Base-by-base conservation (phyloP, 192 early-diverging fungal genomes). In the Mortierella antarctica region DNA sequence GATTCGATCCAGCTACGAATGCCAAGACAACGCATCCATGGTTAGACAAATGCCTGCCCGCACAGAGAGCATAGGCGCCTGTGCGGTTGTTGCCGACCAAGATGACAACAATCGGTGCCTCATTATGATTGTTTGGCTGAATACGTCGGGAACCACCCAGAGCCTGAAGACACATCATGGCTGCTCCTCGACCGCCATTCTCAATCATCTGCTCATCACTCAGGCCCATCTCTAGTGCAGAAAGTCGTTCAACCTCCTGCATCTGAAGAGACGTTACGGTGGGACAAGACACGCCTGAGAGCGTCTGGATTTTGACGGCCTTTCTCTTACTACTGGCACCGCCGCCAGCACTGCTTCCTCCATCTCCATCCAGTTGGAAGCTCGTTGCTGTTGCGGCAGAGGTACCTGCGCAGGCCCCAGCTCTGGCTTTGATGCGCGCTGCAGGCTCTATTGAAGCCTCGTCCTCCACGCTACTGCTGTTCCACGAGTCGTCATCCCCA, bases 11-110 rank as follows among this genome's bases (percentile, higher is more conserved):
- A 17, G 85, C 84, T 13, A 91, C 57, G 47, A 83, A 89, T 1
- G 83, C 83, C 8, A 89, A 69, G 12, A 94, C 93, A 41, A 88
- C 82, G 70, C 92, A 91, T 40, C 91, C 91, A 71, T 92, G 93
- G 71, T 96, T 96, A 13, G 91, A 89, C 55, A 96, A 74, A 82
- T 96, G 94, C 11, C 93, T 82, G 7, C 91, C 93, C 3, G 91
- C 88, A 57, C 86, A 87, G 14, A 96, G 82, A 11, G 91, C 91
- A 82, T 89, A 94, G 2, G 90, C 83, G 12, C 94, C 94, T 44
- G 86, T 85, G 20, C 87, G 87, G 77, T 93, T 93, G 75, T 95
- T 94, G 13, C 94, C 94, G 10, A 86, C 86, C 50, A 96, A 73
- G 45, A 96, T 84, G 0, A 94, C 88, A 18, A 96, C 89, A 6